Evolutionary conservation across 305 asterid genomes (phyloP), one percentile per base, ranked within the genome.

Genomic region (Ilex paraguariensis): DNA sequence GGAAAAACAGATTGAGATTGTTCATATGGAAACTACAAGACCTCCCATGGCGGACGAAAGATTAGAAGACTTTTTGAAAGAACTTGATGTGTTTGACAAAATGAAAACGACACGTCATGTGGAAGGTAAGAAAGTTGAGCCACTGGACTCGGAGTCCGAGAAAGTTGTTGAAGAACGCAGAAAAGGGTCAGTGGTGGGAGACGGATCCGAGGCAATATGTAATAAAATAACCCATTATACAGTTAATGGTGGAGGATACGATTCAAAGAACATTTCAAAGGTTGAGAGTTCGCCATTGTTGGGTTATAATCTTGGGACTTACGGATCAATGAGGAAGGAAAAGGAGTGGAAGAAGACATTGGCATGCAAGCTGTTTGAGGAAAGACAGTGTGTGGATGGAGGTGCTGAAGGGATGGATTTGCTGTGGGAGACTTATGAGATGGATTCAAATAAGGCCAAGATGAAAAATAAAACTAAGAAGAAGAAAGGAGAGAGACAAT

Each of bases 341-440:
- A 89, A 82, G 31, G 96, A 87, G 53, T 87, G 97, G 97, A 85
- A 80, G 60, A 75, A 95, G 73, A 92, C 97, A 6, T 49, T 89
- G 16, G 97, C 95, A 5, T 79, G 97, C 73, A 92, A 84, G 66
- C 74, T 92, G 6, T 89, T 84, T 57, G 97, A 87, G 66, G 98
- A 85, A 39, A 59, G 95, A 56, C 79, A 84, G 76, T 73, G 73
- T 39, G 79, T 49, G 1, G 79, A 48, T 36, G 90, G 81, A 3
- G 81, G 87, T 8, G 28, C 28, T 21, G 96, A 92, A 64, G 97
- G 91, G 46, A 92, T 92, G 98, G 96, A 92, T 57, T 80, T 87
- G 6, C 52, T 92, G 60, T 92, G 98, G 98, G 98, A 89, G 73
- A 77, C 86, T 1, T 79, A 89, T 55, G 97, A 87, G 56, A 17